Conservation (phyloP, 2,329 filamentous ascomycete genomes). For the Monilinia fructigena region DNA sequence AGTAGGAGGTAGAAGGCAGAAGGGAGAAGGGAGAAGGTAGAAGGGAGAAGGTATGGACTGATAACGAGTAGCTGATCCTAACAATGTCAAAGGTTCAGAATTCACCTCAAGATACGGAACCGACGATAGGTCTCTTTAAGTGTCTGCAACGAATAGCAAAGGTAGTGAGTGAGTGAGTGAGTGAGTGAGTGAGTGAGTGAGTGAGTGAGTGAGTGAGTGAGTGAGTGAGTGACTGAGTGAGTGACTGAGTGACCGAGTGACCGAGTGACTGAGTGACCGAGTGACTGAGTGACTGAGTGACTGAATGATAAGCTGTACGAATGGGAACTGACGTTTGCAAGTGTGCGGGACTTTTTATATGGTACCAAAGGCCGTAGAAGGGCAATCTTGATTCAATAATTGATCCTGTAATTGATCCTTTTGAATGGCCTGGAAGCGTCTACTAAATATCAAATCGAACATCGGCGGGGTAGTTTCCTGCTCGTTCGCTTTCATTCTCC, state of each 20-base stretch:
- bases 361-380: too few relatives aligned
- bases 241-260: too few relatives aligned
- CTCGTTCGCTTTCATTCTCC: not conserved
- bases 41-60: not conserved
- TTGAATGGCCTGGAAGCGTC: not conserved
- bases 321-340: too few relatives aligned
- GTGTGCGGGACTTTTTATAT: not conserved
- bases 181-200: too few relatives aligned
- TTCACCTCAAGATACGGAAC: not conserved
- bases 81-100: not conserved
- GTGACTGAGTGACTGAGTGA: too few relatives aligned
- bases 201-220: too few relatives aligned
- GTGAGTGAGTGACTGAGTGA: too few relatives aligned
- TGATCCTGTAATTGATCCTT: too few relatives aligned
- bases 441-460: not conserved
- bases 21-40: too few relatives aligned
- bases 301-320: too few relatives aligned
- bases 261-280: too few relatives aligned
- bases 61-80: not conserved
- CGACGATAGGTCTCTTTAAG: not conserved
- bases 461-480: not conserved
- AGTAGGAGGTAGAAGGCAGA: not conserved
- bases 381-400: not conserved
- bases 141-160: not conserved
- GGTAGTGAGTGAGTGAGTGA: not conserved